Conservation (phyloP, 306 rosid genomes). For the Ammopiptanthus mongolicus region DNA sequence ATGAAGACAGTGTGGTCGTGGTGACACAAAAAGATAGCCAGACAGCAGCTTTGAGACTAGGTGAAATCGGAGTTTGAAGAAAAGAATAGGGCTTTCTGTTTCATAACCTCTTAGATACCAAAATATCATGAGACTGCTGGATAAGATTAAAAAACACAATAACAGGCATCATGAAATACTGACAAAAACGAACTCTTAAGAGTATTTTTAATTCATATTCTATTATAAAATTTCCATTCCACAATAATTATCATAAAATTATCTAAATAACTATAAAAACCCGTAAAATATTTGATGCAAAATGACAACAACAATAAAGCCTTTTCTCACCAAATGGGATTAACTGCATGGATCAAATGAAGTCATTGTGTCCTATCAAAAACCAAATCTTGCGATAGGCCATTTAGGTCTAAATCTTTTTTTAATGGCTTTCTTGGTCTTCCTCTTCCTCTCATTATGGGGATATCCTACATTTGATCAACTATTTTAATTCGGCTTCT, state of each 20-base stretch:
- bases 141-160: conserved; percentile 1
- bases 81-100: not conserved
- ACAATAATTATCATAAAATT: conserved; percentile 2
- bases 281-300: not conserved
- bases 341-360: no score
- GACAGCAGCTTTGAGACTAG: not conserved
- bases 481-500: not conserved
- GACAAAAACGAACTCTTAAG: not conserved
- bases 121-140: not conserved
- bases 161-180: not conserved
- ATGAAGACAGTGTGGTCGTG: not conserved
- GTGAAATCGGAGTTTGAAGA: not conserved
- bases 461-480: not conserved
- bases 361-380: no score
- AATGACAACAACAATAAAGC: not conserved
- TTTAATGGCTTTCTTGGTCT: not conserved
- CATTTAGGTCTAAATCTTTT: no score
- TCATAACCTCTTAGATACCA: not conserved
- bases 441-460: not conserved
- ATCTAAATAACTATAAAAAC: not conserved
- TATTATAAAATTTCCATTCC: not conserved
- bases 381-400: no score
- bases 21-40: not conserved
- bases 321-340: no score
- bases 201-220: not conserved